Base-by-base conservation (phyloP, 345 rosid genomes). In the Linum tenue region DNA sequence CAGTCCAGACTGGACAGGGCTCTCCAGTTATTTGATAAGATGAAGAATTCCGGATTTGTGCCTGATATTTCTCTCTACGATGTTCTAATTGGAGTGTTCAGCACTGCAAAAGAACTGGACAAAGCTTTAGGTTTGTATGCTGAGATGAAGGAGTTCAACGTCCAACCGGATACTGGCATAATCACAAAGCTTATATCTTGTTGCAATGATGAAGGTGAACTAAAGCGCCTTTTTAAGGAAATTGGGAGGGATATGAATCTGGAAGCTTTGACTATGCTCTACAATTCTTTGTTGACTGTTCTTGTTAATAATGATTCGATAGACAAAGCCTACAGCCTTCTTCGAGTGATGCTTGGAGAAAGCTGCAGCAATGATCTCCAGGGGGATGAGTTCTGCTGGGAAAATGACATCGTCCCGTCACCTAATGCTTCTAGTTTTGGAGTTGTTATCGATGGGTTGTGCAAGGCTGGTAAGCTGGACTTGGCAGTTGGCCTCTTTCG, bases 41-140 rank as follows among this genome's bases (percentile, higher is more conserved):
- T 87, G 91, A 63, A 68, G 60, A 65, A 73, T 50, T 77, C 72
- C 10, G 91, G 92, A 56, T 75, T 85, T 78, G n/a, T 37, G 11
- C 88, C 82, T 56, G 79, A 76, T 67, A 69, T 86, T 64, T 79
- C 86, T 3, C 73, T 83, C 67, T 89, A 81, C 76, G 89, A 92
- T 78, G 91, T 81, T 74, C 65, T 92, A 64, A 79, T 92, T 63
- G 88, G 88, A 59, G 95, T 80, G 37, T 62, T 92, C 10, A 87
- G 92, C 64, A 68, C 57, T 65, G 72, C 66, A 63, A 80, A 80
- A 48, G 83, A 89, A 64, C 80, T 75, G 55, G 80, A 81, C 61
- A 80, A 72, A 74, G 92, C 90, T 44, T 63, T 89, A 60, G 61
- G 60, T 48, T 80, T 89, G 80, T 84, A 80, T 69, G 64, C 75